Base-by-base conservation (phyloP, 495 filamentous ascomycete genomes). In the Penicillium longicatenatum region DNA sequence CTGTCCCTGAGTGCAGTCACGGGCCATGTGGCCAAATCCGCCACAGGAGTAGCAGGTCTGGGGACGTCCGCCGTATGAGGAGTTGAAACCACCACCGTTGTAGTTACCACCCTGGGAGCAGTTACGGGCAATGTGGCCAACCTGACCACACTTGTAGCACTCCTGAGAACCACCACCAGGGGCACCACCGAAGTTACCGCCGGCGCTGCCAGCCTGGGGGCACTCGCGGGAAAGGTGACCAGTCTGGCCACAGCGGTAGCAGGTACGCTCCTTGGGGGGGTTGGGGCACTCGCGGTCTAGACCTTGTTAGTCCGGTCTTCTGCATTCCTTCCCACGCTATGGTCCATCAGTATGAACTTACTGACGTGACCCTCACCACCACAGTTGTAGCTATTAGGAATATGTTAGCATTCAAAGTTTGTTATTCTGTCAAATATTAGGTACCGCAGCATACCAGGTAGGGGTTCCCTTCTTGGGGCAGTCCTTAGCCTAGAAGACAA, bases 111-210 rank as follows among this genome's bases (percentile, higher is more conserved):
- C 79, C 75, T 93, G 84, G 64, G 86, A 76, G 86, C 94, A 98
- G 83, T 94, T 96, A 57, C 95, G 91, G 46, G 94, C 94, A 73
- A 98, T 98, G 83, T 98, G 94, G 55, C 94, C 95, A 55, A 93
- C 82, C 80, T 96, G 90, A 50, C 92, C 93, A 79, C 95, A 98
- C 86, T 98, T 98, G 88, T 98, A 98, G 87, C 94, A 98, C 74
- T 98, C 88, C 66, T 89, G 85, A 47, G 53, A 37, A 46, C 83
- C 82, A 57, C 76, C 71, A 59, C 72, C 69, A 14, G 52, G 48
- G 53, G 47, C 74, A 55, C 72, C 79, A 54, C 77, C 72, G 54
- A 76, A 80, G 62, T 70, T 68, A 44, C 77, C 76, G 61, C 82
- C 76, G 60, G 26, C 26, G 31, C 81, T 76, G 54, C 75, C 70